phyloP scores from a whole-genome alignment of 2,329 filamentous ascomycete genomes.

The Microcyclosporella mali region DNA sequence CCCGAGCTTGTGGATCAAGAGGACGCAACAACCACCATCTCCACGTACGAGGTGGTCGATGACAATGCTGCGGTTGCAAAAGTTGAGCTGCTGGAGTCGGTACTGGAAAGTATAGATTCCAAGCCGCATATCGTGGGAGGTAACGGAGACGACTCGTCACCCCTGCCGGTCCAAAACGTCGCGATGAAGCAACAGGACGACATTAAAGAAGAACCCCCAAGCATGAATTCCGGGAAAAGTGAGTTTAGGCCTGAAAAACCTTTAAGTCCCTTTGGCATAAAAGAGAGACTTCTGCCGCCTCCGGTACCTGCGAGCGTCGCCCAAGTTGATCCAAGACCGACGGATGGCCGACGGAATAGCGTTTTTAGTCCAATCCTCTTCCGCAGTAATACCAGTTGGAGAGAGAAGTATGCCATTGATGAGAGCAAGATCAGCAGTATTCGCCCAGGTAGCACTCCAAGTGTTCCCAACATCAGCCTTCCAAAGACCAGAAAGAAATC shows the following conservation, averaged over 20 bases:
- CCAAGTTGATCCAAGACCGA: neutral
- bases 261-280: constrained; percentile 37
- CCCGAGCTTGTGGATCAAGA: neutral
- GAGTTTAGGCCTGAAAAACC: constrained; percentile 19
- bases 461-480: constrained; percentile 10
- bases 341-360: constrained; percentile 31
- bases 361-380: constrained; percentile 50
- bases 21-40: neutral
- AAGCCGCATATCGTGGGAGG: neutral
- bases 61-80: neutral
- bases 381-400: constrained; percentile 42
- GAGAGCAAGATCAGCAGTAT: constrained; percentile 1
- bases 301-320: constrained; percentile 28
- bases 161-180: neutral
- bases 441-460: neutral
- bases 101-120: neutral
- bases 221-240: neutral
- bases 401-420: constrained; percentile 46
- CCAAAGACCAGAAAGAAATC: constrained; percentile 8
- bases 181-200: neutral
- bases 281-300: constrained; percentile 44
- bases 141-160: neutral
- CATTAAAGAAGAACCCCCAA: neutral
- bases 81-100: too few species aligned
- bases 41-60: neutral